Conservation (phyloP, 352 stramenopile species). For the Peronospora belbahrii region DNA sequence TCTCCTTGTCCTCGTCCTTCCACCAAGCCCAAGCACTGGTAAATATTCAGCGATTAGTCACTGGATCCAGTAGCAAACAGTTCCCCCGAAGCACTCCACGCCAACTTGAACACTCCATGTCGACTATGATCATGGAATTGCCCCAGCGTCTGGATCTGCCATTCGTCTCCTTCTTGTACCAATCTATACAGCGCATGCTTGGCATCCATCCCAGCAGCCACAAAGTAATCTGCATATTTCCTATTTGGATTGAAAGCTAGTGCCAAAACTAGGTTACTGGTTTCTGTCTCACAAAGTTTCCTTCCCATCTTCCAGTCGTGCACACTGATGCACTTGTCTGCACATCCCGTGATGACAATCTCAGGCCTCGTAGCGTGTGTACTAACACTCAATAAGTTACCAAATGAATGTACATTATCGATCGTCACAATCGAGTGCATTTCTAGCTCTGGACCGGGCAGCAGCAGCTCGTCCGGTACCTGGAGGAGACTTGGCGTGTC, state of each 20-base stretch:
- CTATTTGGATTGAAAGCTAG: conserved; percentile 51
- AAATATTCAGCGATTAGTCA: conserved; percentile 71
- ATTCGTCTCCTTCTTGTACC: conserved; percentile 21
- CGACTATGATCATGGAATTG: conserved; percentile 68
- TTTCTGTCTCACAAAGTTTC: conserved; percentile 34
- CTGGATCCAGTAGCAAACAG: conserved; percentile 68
- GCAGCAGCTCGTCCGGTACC: conserved; percentile 65
- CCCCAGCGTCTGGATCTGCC: conserved; percentile 33
- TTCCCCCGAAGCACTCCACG: conserved; percentile 44
- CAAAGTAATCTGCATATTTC: conserved; percentile 40
- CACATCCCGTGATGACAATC: conserved; percentile 55
- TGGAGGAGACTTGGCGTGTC: conserved; percentile 21
- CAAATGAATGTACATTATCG: conserved; percentile 49
- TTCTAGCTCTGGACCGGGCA: conserved; percentile 33
- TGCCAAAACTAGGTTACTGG: conserved; percentile 44
- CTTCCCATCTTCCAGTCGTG: conserved; percentile 52
- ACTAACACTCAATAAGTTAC: conserved; percentile 64
- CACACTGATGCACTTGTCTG: conserved; percentile 64
- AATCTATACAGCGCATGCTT: conserved; percentile 54
- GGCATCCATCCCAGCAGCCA: conserved; percentile 67
- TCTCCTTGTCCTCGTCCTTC: conserved; percentile 1
- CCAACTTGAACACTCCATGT: conserved; percentile 55
- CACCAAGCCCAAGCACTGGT: conserved; percentile 31
- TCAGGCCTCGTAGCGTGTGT: conserved; percentile 25
- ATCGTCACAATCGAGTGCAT: conserved; percentile 26